A percentile compares a stretch with the other conserved stretches of the same genome.
Conservation (phyloP, 164 flowering plant genomes). For the Chimonanthus praecox region DNA sequence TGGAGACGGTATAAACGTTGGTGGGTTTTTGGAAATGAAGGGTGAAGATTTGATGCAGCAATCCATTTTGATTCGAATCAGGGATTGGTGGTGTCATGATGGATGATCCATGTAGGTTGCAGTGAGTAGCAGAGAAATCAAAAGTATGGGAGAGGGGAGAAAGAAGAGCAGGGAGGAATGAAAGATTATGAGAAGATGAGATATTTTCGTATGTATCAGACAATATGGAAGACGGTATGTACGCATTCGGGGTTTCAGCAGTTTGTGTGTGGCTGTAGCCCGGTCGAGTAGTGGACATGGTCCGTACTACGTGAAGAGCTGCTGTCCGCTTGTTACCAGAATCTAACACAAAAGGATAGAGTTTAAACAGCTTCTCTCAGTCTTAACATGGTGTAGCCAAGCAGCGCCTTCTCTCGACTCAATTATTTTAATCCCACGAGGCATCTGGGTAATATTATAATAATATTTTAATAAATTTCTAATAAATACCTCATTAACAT, state of each 20-base stretch:
- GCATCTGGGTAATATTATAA: too few species aligned
- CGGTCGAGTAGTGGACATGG: neutral
- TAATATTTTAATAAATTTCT: too few species aligned
- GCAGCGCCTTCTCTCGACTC: too few species aligned
- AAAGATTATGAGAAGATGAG: neutral
- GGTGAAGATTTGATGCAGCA: neutral
- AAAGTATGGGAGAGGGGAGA: neutral
- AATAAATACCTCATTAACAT: too few species aligned
- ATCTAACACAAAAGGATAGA: too few species aligned
- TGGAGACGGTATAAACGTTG: neutral
- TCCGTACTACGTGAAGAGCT: neutral
- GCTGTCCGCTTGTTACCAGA: neutral
- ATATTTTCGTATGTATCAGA: too few species aligned
- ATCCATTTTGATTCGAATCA: neutral
- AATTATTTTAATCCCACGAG: too few species aligned
- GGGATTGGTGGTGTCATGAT: neutral
- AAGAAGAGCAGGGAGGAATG: neutral
- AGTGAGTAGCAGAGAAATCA: too few species aligned
- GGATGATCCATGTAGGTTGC: neutral
- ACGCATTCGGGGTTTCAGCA: neutral
- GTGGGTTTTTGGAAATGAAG: slow-evolving; percentile 5
- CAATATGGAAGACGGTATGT: too few species aligned
- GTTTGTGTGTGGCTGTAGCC: neutral
- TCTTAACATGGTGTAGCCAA: too few species aligned
- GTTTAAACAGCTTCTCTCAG: too few species aligned